Evolutionary conservation across 768 basidiomycete species (phyloP).

Genomic region (Xerocomus spinulosus): DNA sequence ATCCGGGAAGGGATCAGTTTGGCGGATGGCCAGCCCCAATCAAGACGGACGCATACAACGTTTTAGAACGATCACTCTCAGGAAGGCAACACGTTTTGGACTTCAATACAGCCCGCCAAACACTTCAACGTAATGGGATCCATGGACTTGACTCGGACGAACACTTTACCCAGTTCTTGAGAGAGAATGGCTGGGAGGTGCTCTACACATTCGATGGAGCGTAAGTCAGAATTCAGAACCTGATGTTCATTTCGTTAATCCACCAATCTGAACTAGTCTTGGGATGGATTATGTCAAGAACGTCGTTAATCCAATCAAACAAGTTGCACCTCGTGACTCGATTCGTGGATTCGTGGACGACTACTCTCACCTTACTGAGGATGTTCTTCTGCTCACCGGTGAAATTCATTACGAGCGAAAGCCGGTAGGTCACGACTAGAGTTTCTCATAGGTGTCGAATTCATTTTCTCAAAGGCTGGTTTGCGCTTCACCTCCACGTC

Average conservation of each 20-base stretch:
- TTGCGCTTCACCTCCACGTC: slow-evolving; percentile 31
- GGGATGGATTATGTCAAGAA: slow-evolving; percentile 43
- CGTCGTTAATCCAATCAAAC: slow-evolving; percentile 35
- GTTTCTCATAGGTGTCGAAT: neutral
- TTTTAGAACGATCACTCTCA: slow-evolving; percentile 15
- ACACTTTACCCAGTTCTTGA: slow-evolving; percentile 26
- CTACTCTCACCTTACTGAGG: slow-evolving; percentile 30
- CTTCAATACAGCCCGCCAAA: slow-evolving; percentile 21
- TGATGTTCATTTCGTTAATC: slow-evolving; percentile 5
- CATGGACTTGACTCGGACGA: slow-evolving; percentile 23
- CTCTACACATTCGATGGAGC: slow-evolving; percentile 37
- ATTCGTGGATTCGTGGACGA: slow-evolving; percentile 41
- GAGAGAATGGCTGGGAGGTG: slow-evolving; percentile 34
- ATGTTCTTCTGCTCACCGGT: slow-evolving; percentile 39
- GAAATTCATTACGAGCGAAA: slow-evolving; percentile 39
- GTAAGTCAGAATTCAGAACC: slow-evolving; percentile 23
- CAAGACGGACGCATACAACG: slow-evolving; percentile 17
- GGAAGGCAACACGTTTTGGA: slow-evolving; percentile 19
- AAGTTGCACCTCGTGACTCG: slow-evolving; percentile 33
- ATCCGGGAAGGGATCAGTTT: slow-evolving; percentile 9
- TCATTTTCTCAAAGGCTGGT: slow-evolving; percentile 25
- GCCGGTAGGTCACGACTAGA: slow-evolving; percentile 26
- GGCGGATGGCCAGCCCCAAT: slow-evolving; percentile 23
- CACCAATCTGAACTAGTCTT: slow-evolving; percentile 23
- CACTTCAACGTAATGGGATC: slow-evolving; percentile 15